Evolutionary conservation across 2,329 filamentous ascomycete species (phyloP), one percentile per base, ranked within the genome.

Genomic region (Ophiostoma sp.): DNA sequence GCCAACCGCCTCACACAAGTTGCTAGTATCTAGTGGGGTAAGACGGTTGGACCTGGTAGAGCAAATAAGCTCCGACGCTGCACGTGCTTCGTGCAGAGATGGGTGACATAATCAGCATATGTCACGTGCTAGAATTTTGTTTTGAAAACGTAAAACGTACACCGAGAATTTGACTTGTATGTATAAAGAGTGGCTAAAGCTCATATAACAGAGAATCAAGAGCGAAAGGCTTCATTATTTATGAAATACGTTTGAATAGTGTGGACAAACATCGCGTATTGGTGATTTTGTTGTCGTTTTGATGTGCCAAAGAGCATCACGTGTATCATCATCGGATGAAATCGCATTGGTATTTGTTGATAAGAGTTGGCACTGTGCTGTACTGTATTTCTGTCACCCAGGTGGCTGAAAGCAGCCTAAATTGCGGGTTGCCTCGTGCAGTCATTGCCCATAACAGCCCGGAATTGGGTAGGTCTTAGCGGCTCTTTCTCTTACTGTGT

Each of bases 21-120:
- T 33, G 68, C 39, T 59, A 39, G 22, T 50, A 50, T 63, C 33
- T 63, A 36, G 69, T 71, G 69, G 69, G 69, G 69, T 71, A 71
- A 61, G n/a, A 36, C 63, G 61, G 63, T 48, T 66, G 63, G 36
- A 28, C 42, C 68, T 59, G 36, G 63, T 50, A 19, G 39, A 66
- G 33, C 33, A 42, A 68, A 48, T 25, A 22, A 69, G 66, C 66
- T 69, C 28, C 19, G 42, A 50, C 36, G 50, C 22, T 45, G 55
- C 69, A 71, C 69, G 69, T 71, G 69, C 69, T 66, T 25, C 2
- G 50, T 11, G 12, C 25, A 7, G 28, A 66, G 28, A 66, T 3
- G 33, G 9, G 7, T 63, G 12, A 63, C 31, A 22, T 39, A 63
- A 39, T n/a, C 31, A 63, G 6, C 11, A 48, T 4, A 19, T n/a